phyloP scores from a whole-genome alignment of 805 yeast genomes.

The Jamesozyma rosinii region DNA sequence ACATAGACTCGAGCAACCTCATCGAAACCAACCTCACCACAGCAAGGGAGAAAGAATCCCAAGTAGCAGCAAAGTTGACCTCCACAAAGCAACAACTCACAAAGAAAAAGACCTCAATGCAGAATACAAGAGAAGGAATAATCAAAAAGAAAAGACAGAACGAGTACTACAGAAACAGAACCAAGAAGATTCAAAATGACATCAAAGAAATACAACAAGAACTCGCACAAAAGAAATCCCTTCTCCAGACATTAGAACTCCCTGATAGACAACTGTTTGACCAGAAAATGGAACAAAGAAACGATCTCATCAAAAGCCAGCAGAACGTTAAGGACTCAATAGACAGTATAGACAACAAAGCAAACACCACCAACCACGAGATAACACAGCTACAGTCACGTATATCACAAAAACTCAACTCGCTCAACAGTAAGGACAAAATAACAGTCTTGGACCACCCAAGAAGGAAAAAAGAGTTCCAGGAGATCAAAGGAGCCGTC shows the following conservation, averaged over 20 bases:
- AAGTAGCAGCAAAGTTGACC: not conserved
- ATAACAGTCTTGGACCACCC: slow-evolving; percentile 37
- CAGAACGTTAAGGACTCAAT: slow-evolving; percentile 13
- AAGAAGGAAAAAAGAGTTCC: slow-evolving; percentile 18
- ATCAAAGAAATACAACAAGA: slow-evolving; percentile 8
- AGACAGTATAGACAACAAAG: slow-evolving; percentile 23
- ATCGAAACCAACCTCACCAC: slow-evolving; percentile 11
- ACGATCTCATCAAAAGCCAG: slow-evolving; percentile 16
- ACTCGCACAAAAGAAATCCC: slow-evolving; percentile 5
- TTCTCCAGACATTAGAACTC: slow-evolving; percentile 7
- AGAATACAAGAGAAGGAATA: slow-evolving; percentile 13
- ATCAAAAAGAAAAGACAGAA: slow-evolving; percentile 10
- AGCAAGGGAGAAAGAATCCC: slow-evolving; percentile 10
- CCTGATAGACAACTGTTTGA: slow-evolving; percentile 15
- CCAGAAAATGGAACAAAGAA: slow-evolving; percentile 15
- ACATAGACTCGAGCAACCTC: not conserved
- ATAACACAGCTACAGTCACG: slow-evolving; percentile 31
- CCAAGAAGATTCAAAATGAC: slow-evolving; percentile 12
- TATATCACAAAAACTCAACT: slow-evolving; percentile 30
- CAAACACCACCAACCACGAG: slow-evolving; percentile 34
- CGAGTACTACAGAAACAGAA: slow-evolving; percentile 17
- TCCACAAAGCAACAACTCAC: not conserved
- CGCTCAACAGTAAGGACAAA: slow-evolving; percentile 42
- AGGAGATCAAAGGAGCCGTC: slow-evolving; percentile 30
- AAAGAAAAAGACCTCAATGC: slow-evolving; percentile 11